Conservation (phyloP, 768 basidiomycete species). For the Dentipellis sp. region DNA sequence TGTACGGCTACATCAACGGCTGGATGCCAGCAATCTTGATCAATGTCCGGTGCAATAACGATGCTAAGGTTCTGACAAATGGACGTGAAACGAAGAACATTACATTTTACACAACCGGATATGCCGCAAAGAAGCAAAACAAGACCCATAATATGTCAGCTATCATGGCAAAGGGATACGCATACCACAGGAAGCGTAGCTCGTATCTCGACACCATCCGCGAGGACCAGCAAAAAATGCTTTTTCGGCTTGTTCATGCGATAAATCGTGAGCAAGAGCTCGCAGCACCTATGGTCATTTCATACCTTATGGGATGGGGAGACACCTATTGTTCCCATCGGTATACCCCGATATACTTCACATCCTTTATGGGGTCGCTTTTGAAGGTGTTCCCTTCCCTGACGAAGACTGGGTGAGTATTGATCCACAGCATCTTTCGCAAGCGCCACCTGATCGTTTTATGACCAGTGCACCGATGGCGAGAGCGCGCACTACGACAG, state of each 20-base stretch:
- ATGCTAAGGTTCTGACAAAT: slow-evolving; percentile 31
- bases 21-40: slow-evolving; percentile 20
- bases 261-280: slow-evolving; percentile 31
- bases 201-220: slow-evolving; percentile 14
- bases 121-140: slow-evolving; percentile 15
- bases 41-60: slow-evolving; percentile 28
- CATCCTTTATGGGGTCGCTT: slow-evolving; percentile 16
- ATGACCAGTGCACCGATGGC: no score
- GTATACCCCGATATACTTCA: slow-evolving; percentile 28
- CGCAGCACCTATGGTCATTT: slow-evolving; percentile 27
- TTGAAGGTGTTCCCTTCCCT: slow-evolving; percentile 17
- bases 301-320: slow-evolving; percentile 36
- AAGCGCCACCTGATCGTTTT: no score
- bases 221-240: slow-evolving; percentile 20
- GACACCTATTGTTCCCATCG: slow-evolving; percentile 28
- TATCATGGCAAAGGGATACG: slow-evolving; percentile 22
- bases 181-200: slow-evolving; percentile 17
- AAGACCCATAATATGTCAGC: slow-evolving; percentile 27
- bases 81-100: slow-evolving; percentile 24
- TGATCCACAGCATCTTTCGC: no score
- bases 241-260: slow-evolving; percentile 23
- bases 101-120: slow-evolving; percentile 24
- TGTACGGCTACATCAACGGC: slow-evolving; percentile 14
- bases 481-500: no score
- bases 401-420: no score